Evolutionary conservation across 345 rosid species (phyloP).

Genomic region (Lagerstroemia speciosa): DNA sequence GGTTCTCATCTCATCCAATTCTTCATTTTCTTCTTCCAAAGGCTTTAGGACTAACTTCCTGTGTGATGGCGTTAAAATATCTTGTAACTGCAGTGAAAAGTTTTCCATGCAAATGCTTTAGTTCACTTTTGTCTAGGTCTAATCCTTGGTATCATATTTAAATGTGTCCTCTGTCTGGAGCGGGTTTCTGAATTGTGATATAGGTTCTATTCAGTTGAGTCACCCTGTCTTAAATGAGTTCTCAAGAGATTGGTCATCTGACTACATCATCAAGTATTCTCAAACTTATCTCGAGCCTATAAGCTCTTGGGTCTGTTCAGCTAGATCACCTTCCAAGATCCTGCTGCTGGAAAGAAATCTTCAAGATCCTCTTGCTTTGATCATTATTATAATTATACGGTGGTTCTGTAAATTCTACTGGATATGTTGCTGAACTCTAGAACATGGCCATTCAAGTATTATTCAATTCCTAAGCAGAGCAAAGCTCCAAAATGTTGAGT

Average conservation of each 20-base stretch:
- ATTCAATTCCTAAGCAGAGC: neutral
- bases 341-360: neutral
- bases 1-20: constrained; percentile 34
- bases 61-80: neutral
- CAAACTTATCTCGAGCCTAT: no score
- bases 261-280: neutral
- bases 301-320: neutral
- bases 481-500: neutral
- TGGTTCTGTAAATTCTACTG: neutral
- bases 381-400: neutral
- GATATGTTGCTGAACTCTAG: neutral
- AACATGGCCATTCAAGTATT: neutral
- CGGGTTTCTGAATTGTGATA: neutral
- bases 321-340: neutral
- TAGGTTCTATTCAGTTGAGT: neutral
- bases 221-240: neutral
- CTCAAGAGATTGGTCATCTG: neutral
- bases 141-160: neutral
- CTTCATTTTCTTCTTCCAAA: neutral
- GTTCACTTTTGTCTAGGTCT: neutral
- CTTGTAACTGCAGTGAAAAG: neutral
- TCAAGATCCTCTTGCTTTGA: neutral
- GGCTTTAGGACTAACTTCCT: neutral
- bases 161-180: neutral
- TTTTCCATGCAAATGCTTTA: neutral